Base-by-base conservation (phyloP, 2,329 filamentous ascomycete species). In the Trichoderma polysporum region DNA sequence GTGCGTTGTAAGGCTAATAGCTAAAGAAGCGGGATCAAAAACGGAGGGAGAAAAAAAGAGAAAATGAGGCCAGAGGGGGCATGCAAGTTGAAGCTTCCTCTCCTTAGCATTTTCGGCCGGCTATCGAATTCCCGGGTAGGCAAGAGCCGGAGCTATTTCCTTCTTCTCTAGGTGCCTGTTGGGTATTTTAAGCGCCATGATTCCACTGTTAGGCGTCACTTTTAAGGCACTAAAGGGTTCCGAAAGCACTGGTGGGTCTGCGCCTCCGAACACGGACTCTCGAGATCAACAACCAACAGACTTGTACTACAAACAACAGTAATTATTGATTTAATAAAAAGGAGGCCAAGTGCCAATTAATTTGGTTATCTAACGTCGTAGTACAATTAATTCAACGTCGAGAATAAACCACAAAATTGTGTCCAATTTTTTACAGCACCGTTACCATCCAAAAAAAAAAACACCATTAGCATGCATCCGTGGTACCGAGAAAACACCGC, bases 201-300 rank as follows among this genome's bases (percentile, higher is more conserved):
- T 45, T 19, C 39, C 39, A 49, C 45, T 49, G 45, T 27, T 49
- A 49, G 45, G 45, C 45, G 45, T 49, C 45, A n/a, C 22, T 22
- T 19, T 49, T 27, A 19, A 15, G 37, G 39, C 15, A 45, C 56
- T 31, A 29, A 19, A 3, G n/a, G 56, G 56, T n/a, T 31, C 27
- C 37, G 57, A 60, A 47, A 35, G 6, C 22, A 52, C 19, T 52
- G 19, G 58, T 61, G 58, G 58, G 58, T 17, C 58, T 50, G 27
- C 41, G 54, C 52, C 65, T 67, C 65, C 65, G 65, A 67, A 57
- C 37, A n/a, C 65, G 65, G 65, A 49, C 65, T 50, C 50, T n/a
- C 19, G 17, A 22, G 19, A 57, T 19, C 17, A 50, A 27, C 41
- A 19, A 22, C 58, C 47, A 49, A 61, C 39, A 29, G 41, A 25